Percentiles rank a stretch among this genome's conserved stretches.
phyloP scores from a whole-genome alignment of 1,284 basidiomycete genomes.

The Boletus holoroseus region DNA sequence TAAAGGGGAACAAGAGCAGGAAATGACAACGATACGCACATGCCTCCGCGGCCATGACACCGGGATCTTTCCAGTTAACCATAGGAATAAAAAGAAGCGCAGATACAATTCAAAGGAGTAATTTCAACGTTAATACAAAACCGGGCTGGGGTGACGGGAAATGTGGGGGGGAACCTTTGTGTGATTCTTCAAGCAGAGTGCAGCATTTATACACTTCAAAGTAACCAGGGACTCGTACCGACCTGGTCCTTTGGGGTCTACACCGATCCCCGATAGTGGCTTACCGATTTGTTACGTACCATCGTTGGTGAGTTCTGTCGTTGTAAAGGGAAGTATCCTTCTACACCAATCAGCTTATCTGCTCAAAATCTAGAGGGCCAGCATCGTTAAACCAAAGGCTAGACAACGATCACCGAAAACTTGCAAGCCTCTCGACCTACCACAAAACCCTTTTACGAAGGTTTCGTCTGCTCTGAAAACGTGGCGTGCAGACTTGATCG shows the following conservation, averaged over 20 bases:
- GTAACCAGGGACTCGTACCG: constrained; percentile 24
- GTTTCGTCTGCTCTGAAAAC: neutral
- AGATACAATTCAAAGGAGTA: constrained; percentile 9
- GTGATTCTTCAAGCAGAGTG: constrained; percentile 4
- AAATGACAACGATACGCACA: constrained; percentile 34
- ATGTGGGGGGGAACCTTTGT: constrained; percentile 6
- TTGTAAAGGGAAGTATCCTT: neutral
- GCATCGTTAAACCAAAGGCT: neutral
- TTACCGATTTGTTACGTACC: constrained; percentile 22
- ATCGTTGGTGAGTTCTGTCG: neutral
- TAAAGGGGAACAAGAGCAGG: neutral
- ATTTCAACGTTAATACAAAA: constrained; percentile 10
- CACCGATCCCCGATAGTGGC: constrained; percentile 9
- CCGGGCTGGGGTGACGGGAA: neutral
- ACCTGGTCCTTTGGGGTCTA: constrained; percentile 6
- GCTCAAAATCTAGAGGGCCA: neutral
- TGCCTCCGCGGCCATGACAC: constrained; percentile 44
- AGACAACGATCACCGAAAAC: neutral
- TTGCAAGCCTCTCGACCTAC: neutral
- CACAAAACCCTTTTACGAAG: neutral
- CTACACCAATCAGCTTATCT: neutral
- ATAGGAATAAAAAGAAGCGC: constrained; percentile 33
- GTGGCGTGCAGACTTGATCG: neutral
- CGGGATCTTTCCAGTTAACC: constrained; percentile 53
- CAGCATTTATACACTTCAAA: constrained; percentile 23